Base-by-base conservation (phyloP, 352 stramenopile genomes). In the Pythium phragmiticola region DNA sequence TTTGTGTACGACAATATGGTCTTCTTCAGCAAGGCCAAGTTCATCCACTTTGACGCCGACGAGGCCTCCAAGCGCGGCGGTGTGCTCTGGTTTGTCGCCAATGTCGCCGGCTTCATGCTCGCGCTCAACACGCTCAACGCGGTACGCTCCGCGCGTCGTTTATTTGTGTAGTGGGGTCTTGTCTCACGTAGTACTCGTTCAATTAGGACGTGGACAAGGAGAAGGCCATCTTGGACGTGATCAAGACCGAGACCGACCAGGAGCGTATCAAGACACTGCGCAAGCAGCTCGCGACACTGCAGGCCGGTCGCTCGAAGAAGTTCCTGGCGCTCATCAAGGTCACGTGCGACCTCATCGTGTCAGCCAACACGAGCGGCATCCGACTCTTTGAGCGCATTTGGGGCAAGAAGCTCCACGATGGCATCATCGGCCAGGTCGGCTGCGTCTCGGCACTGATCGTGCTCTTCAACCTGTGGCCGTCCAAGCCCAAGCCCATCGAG, bases 1-100 rank as follows among this genome's bases (percentile, higher is more conserved):
- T 94, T 94, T 53, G 54, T 94, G 41, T 90, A 89, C 68, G 87
- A 95, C 77, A 95, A 95, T 66, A 70, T 88, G 69, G 84, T 74
- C n/a, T 95, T 95, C 65, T 74, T 79, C 39, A 83, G 82, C 78
- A 92, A 90, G 53, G 77, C 79, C 61, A 92, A 93, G 56, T 60
- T 95, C 42, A 56, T 91, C 8, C 59, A 50, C 33, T 77, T 94
- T 48, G 71, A 95, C 59, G 77, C 82, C 5, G 76, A 89, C 8
- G 75, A 92, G 48, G 74, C 87, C 1, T 57, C 66, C 7, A 80
- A 84, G 68, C 81, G 81, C 39, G 87, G 87, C 34, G 87, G 87
- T 39, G 71, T 91, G 37, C 65, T 95, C 48, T 94, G 87, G 85
- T 95, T 94, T 71, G 87, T 72, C 54, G 87, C 82, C 49, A 94